Evolutionary conservation across 495 filamentous ascomycete genomes (phyloP), one percentile per base, ranked within the genome.

Genomic region (Alectoria sarmentosa): DNA sequence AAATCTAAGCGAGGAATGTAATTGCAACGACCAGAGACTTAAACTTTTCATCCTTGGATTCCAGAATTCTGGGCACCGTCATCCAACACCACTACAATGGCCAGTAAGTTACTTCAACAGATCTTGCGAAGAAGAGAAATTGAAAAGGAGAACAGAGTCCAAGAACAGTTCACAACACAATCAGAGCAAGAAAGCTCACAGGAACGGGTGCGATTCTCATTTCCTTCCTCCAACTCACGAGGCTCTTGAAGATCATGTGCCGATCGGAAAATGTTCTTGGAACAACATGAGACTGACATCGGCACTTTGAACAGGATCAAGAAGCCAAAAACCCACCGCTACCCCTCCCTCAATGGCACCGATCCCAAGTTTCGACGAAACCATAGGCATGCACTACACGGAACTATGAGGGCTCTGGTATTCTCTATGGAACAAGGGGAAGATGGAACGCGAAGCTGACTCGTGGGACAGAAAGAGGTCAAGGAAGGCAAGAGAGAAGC

Each of bases 121-220:
- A 21, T 21, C 3, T 19, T 21, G 15, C 36, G 36, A 37, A 37
- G 36, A 37, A n/a, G n/a, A 49, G 4, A 14, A 28, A 13, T 1
- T 1, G 9, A 52, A 52, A 2, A 1, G 7, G 21, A 2, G 19
- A 15, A 34, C 48, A 23, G 42, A 97, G 86, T 96, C 92, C 66
- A 97, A 97, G 90, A 97, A 97, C 86, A 92, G 91, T 79, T 96
- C 92, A 69, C 92, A 97, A 86, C 92, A 96, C 83, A 96, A 98
- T 81, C 88, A 90, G 84, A 85, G 82, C 76, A 89, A 90, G 83
- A 98, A 98, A 88, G 90, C 89, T 79, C 92, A 96, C 88, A 85
- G 85, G 76, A 97, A 97, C 84, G 94, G 92, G 94, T 98, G 88
- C 73, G 86, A 14, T 52, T 54, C 78, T 34, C 36, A n/a, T 54